These are phyloP conservation scores for Colletotrichum noveboracense DNA, from an alignment of 2,329 filamentous ascomycete species.

Conservation along the genomic window DNA sequence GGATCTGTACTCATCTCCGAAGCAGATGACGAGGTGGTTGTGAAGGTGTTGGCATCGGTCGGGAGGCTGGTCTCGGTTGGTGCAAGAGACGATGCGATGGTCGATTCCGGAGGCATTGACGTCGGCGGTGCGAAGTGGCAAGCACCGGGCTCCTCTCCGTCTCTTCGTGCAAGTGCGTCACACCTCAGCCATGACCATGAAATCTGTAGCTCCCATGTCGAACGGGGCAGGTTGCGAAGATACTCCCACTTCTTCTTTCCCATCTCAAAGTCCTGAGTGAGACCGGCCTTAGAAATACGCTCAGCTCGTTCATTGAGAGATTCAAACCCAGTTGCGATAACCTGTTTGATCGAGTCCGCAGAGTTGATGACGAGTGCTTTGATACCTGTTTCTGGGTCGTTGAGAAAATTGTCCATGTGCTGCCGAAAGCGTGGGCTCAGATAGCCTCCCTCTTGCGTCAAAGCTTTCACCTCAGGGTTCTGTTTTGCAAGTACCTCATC, in stretches of 20 bases:
- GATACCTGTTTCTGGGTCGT: background rate
- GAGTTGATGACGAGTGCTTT: background rate
- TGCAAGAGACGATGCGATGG: background rate
- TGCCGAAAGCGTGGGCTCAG: background rate
- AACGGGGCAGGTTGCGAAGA: background rate
- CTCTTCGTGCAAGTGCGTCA: background rate
- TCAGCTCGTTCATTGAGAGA: background rate
- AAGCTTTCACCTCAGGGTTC: background rate
- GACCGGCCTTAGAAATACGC: background rate
- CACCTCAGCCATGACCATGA: background rate
- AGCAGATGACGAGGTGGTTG: background rate
- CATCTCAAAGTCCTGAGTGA: background rate
- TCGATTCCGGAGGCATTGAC: background rate
- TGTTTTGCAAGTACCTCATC: background rate
- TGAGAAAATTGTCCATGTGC: background rate
- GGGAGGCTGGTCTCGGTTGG: background rate
- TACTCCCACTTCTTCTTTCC: background rate
- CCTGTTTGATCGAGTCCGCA: accelerated
- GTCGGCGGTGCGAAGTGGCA: background rate
- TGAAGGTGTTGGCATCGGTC: background rate
- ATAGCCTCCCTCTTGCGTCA: background rate
- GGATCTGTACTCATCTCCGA: background rate
- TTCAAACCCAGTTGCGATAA: accelerated
- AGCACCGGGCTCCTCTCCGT: accelerated
- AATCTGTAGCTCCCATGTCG: background rate